Evolutionary conservation across 441 rosid genomes (phyloP).

Genomic region (Syzygium malaccense): DNA sequence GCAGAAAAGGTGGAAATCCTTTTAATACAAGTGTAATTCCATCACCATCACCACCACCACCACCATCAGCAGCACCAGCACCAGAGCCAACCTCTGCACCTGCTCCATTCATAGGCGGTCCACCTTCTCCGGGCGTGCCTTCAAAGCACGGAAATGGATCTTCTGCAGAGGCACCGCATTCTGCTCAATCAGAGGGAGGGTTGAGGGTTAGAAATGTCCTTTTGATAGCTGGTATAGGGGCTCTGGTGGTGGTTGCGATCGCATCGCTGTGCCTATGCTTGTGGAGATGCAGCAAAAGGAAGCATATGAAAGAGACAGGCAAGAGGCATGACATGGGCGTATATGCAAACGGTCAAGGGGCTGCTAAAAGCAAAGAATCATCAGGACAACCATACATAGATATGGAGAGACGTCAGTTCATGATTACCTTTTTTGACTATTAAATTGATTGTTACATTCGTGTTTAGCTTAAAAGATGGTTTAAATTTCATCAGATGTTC

Average conservation of each 20-base stretch:
- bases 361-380: constrained; percentile 25
- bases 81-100: constrained; percentile 5
- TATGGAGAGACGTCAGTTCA: constrained; percentile 40
- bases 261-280: constrained; percentile 38
- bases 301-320: constrained; percentile 9
- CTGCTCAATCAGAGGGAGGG: constrained; percentile 30
- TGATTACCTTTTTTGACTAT: not conserved
- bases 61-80: not conserved
- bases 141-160: constrained; percentile 28
- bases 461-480: not conserved
- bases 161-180: constrained; percentile 27
- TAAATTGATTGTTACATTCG: not conserved
- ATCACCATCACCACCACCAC: constrained; percentile 32
- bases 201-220: constrained; percentile 30
- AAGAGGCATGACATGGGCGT: constrained; percentile 19
- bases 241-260: constrained; percentile 17
- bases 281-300: constrained; percentile 36
- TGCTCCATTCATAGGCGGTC: constrained; percentile 36
- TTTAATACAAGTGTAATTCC: constrained; percentile 69
- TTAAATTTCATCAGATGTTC: constrained; percentile 25
- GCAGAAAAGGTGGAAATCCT: constrained; percentile 92
- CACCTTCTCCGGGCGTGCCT: constrained; percentile 39
- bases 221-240: constrained; percentile 35
- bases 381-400: constrained; percentile 15
- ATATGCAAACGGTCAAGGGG: constrained; percentile 15